Base-by-base conservation (phyloP, 83 land plant species). In the Picea abies region DNA sequence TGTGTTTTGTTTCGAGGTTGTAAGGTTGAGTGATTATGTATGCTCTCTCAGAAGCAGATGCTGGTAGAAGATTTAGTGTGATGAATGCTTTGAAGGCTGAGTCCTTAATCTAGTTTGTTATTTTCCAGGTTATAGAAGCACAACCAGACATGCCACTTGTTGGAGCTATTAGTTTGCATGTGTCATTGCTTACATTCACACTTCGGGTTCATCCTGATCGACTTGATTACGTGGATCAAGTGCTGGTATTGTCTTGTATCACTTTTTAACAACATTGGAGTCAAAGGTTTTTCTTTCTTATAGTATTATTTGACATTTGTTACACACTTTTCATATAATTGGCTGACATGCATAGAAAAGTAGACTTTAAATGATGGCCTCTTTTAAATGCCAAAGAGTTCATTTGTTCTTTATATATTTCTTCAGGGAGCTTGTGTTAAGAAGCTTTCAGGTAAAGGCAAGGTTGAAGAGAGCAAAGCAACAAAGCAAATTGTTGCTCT, bases 151-250 rank as follows among this genome's bases (percentile, higher is more conserved):
- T 97, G 98, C 96, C 98, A 16, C 80, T 90, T 83, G 89, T 94
- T 86, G 93, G 98, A 69, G 94, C 92, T 41, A 89, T 97, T 49
- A 87, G 96, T 72, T 90, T 97, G 76, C 92, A 94, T 88, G 93
- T 92, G 39, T 90, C 99, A 29, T 93, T 97, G 73, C 94, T 97
- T 49, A 97, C 95, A 32, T 97, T 97, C 82, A 94, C 95, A 22
- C 91, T 97, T 47, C 94, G 91, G 70, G 97, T 97, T 10, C 99
- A 97, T 81, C 93, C 93, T 66, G 99, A 97, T 84, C 97, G 98
- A 15, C 93, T 97, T 78, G 99, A 97, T 81, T 96, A 97, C 89
- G 98, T 94, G 37, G 97, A 97, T 81, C 96, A 94, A 90, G 98
- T 97, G 61, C 84, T 97, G 99, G 99, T 97, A 96, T 70, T 87